Evolutionary conservation across 352 stramenopile species (phyloP).

Genomic region (Pythium guiyangense): DNA sequence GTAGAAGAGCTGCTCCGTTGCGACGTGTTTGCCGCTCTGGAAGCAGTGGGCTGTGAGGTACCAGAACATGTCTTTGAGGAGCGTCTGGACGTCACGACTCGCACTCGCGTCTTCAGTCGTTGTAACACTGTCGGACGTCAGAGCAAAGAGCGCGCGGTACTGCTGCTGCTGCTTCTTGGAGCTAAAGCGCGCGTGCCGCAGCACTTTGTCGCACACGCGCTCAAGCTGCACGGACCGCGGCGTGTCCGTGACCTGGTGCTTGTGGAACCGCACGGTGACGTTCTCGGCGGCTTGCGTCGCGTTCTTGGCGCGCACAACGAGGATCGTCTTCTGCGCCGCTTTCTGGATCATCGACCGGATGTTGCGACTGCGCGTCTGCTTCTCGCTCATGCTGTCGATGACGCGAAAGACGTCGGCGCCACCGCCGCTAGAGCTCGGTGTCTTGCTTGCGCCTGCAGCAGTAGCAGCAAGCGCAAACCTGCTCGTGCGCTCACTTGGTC

Average conservation of each 20-base stretch:
- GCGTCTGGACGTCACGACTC: slow-evolving; percentile 29
- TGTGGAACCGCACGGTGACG: slow-evolving; percentile 55
- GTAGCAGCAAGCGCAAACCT: slow-evolving; percentile 5
- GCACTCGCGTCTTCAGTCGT: not conserved
- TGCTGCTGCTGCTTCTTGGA: slow-evolving; percentile 24
- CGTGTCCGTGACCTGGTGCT: slow-evolving; percentile 37
- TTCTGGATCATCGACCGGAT: slow-evolving; percentile 61
- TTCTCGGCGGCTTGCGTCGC: slow-evolving; percentile 61
- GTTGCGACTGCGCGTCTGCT: slow-evolving; percentile 43
- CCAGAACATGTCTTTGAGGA: slow-evolving; percentile 80
- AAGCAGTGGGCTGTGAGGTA: slow-evolving; percentile 59
- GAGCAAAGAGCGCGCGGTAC: slow-evolving; percentile 44
- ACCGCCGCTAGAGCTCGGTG: slow-evolving; percentile 10
- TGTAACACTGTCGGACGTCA: not conserved
- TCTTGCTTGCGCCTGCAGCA: not conserved
- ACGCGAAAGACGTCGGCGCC: slow-evolving; percentile 40
- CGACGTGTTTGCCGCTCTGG: slow-evolving; percentile 33
- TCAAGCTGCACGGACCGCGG: slow-evolving; percentile 48
- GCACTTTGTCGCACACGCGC: slow-evolving; percentile 43
- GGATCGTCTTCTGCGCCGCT: slow-evolving; percentile 66
- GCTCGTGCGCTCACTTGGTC: slow-evolving; percentile 3
- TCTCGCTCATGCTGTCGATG: slow-evolving; percentile 46
- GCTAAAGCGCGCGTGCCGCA: slow-evolving; percentile 32
- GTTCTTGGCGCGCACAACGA: slow-evolving; percentile 69
- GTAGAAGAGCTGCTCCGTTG: slow-evolving; percentile 43